Evolutionary conservation across 73 alveolate species (phyloP).

Genomic region (Paramecium sonneborni): DNA sequence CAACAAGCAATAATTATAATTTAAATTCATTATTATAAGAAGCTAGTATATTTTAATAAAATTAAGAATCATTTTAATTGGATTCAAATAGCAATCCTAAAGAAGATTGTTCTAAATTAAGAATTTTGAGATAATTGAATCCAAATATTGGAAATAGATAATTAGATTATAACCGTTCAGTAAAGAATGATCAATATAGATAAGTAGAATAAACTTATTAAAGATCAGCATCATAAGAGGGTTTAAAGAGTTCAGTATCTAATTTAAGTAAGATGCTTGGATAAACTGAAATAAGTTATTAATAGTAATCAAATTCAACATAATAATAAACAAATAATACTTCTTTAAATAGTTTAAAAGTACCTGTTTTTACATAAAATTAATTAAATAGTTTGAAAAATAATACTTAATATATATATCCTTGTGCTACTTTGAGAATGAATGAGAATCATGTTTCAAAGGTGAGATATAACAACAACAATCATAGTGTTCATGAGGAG

Average conservation of each 20-base stretch:
- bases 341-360: constrained; percentile 5
- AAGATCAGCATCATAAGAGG: background rate
- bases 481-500: background rate
- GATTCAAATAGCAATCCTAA: background rate
- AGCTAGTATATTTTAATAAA: constrained; percentile 47
- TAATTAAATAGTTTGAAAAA: background rate
- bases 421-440: background rate
- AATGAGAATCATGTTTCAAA: background rate
- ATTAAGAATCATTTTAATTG: background rate
- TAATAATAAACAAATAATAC: background rate
- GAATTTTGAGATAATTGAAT: background rate
- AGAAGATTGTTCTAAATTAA: background rate
- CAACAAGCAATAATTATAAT: constrained; percentile 34
- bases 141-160: background rate
- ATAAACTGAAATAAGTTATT: background rate
- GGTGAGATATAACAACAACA: background rate
- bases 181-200: background rate
- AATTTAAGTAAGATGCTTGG: background rate
- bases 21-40: background rate
- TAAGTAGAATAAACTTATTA: background rate
- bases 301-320: background rate
- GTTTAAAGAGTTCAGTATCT: background rate
- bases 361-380: constrained; percentile 21
- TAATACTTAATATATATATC: background rate
- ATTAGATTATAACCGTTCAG: background rate